Conservation (phyloP, 2,329 filamentous ascomycete genomes). For the Aspergillus floridensis region DNA sequence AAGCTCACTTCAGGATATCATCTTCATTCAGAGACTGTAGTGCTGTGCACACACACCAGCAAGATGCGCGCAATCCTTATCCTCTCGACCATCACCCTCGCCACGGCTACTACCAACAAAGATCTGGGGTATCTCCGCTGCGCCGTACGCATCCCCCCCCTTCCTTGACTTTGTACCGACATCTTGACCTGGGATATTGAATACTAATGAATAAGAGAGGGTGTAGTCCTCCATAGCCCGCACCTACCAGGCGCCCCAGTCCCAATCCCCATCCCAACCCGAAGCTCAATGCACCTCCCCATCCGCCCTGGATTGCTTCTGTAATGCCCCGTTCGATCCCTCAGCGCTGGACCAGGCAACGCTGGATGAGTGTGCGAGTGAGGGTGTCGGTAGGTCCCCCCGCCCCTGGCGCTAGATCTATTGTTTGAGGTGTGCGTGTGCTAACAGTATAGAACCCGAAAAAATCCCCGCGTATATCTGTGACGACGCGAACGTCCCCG, state of each 20-base stretch:
- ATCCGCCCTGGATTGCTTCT: slow-evolving; percentile 17
- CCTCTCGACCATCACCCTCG: slow-evolving; percentile 9
- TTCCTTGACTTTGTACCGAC: not conserved
- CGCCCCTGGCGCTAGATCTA: too few species aligned
- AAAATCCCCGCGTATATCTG: slow-evolving; percentile 13
- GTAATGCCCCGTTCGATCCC: slow-evolving; percentile 1
- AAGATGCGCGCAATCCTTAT: not conserved
- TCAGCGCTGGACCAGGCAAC: not conserved
- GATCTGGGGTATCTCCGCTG: slow-evolving; percentile 13
- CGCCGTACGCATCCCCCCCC: slow-evolving; percentile 4
- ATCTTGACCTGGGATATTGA: not conserved
- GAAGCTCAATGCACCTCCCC: slow-evolving; percentile 5
- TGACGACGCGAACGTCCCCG: slow-evolving; percentile 7
- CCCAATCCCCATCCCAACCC: too few species aligned
- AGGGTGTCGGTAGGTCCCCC: slow-evolving; percentile 12
- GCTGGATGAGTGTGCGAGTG: slow-evolving; percentile 2
- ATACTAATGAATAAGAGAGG: not conserved
- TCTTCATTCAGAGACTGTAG: too few species aligned
- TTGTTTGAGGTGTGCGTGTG: too few species aligned
- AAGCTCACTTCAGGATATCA: too few species aligned
- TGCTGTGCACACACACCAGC: not conserved
- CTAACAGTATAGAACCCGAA: too few species aligned
- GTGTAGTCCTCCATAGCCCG: slow-evolving; percentile 10
- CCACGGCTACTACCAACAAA: not conserved
- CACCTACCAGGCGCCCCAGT: not conserved